phyloP scores from a whole-genome alignment of 768 basidiomycete genomes.

The Leucocoprinus birnbaumii region DNA sequence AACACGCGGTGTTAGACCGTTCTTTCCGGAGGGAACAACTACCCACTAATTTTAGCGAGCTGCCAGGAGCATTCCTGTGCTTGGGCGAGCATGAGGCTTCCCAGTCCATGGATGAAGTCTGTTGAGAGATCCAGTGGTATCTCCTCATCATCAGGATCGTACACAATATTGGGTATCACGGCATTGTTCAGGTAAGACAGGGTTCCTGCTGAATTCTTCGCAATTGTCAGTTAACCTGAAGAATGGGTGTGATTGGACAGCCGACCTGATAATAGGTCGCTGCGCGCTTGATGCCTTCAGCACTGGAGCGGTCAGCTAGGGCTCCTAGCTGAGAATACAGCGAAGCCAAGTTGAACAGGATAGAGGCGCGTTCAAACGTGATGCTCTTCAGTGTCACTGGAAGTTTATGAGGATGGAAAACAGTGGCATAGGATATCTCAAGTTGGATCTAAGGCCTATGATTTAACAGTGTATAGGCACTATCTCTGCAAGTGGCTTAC shows the following conservation, averaged over 20 bases:
- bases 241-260: constrained; percentile 16
- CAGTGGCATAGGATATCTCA: constrained; percentile 70
- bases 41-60: constrained; percentile 76
- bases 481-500: constrained; percentile 33
- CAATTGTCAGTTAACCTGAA: constrained; percentile 4
- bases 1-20: constrained; percentile 9
- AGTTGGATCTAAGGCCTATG: constrained; percentile 54
- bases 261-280: constrained; percentile 74
- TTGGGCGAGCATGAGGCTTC: constrained; percentile 84
- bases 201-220: constrained; percentile 66
- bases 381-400: constrained; percentile 71
- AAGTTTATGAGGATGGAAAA: constrained; percentile 53
- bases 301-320: constrained; percentile 62
- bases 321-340: constrained; percentile 81
- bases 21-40: background rate
- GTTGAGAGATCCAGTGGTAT: constrained; percentile 63
- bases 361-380: constrained; percentile 75
- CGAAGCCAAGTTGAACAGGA: constrained; percentile 85
- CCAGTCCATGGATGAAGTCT: constrained; percentile 58
- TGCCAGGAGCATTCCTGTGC: constrained; percentile 99
- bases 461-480: background rate
- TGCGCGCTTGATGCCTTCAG: constrained; percentile 85
- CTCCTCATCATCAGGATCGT: constrained; percentile 49
- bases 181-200: constrained; percentile 57
- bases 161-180: constrained; percentile 49